These are phyloP conservation scores for Ceriops decandra DNA, from an alignment of 345 rosid genomes.

Conservation along the genomic window DNA sequence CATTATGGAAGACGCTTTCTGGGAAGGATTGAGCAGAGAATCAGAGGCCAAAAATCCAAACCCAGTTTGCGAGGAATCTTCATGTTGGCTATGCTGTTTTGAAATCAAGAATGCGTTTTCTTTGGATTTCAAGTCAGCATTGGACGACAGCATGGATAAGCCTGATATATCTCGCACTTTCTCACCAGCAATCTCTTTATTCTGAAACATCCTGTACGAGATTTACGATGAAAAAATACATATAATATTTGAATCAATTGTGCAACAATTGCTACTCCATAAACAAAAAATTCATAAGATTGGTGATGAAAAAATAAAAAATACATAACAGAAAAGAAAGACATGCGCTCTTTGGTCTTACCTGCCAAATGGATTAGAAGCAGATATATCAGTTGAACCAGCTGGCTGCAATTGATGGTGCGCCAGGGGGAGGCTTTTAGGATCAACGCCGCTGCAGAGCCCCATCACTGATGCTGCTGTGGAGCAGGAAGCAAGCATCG, in stretches of 20 bases:
- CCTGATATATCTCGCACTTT: constrained; percentile 29
- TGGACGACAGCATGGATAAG: constrained; percentile 30
- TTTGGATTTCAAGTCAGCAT: constrained; percentile 29
- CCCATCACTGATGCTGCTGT: constrained; percentile 29
- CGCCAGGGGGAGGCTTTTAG: constrained; percentile 36
- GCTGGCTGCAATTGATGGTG: constrained; percentile 41
- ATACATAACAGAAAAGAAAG: background rate
- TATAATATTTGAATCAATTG: background rate
- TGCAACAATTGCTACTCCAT: too few species aligned
- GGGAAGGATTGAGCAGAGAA: constrained; percentile 43
- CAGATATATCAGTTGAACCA: constrained; percentile 23
- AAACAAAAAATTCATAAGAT: too few species aligned
- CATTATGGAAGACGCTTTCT: constrained; percentile 29
- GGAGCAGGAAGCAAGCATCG: constrained; percentile 23
- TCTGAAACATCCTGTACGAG: constrained; percentile 41
- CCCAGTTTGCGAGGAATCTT: constrained; percentile 25
- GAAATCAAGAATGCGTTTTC: constrained; percentile 33
- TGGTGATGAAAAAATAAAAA: background rate
- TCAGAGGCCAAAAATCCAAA: constrained; percentile 43
- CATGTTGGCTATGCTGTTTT: constrained; percentile 35
- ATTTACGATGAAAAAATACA: background rate
- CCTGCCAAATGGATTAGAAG: constrained; percentile 28
- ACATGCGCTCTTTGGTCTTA: constrained; percentile 1
- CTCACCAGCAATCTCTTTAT: constrained; percentile 28
- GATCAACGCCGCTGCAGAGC: constrained; percentile 35